Conservation (phyloP, 345 rosid genomes). For the Eucalyptus cloeziana region DNA sequence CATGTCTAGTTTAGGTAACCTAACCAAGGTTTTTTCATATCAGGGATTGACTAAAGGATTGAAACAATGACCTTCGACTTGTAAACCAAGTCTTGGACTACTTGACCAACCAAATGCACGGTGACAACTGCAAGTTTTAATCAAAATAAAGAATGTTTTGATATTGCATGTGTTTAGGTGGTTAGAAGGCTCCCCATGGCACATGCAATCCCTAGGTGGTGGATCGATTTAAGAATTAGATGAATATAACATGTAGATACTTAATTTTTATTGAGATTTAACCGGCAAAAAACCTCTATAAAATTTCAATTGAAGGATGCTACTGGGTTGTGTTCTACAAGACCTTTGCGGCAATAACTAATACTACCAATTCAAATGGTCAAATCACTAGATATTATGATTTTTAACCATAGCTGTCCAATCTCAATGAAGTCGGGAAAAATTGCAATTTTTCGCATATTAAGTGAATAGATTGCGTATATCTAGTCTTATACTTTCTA, state of each 20-base stretch:
- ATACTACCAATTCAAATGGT: not conserved
- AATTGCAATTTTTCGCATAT: fast-evolving
- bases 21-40: not conserved
- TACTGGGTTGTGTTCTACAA: fast-evolving
- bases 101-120: not conserved
- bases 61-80: not conserved
- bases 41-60: not conserved
- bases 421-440: fast-evolving
- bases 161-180: not conserved
- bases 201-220: not conserved
- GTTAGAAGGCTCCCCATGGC: not conserved
- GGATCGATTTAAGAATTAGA: not conserved
- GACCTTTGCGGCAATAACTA: not conserved
- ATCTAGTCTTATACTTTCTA: not conserved
- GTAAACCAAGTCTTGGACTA: not conserved
- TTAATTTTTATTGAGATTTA: not conserved
- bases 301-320: not conserved
- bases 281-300: not conserved
- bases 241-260: not conserved
- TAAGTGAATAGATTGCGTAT: not conserved
- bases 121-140: not conserved
- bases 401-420: not conserved
- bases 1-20: not conserved
- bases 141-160: not conserved
- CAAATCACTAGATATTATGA: fast-evolving